These are phyloP conservation scores for Zygoascus hellenicus DNA, from an alignment of 1,139 yeast genomes.

Conservation along the genomic window DNA sequence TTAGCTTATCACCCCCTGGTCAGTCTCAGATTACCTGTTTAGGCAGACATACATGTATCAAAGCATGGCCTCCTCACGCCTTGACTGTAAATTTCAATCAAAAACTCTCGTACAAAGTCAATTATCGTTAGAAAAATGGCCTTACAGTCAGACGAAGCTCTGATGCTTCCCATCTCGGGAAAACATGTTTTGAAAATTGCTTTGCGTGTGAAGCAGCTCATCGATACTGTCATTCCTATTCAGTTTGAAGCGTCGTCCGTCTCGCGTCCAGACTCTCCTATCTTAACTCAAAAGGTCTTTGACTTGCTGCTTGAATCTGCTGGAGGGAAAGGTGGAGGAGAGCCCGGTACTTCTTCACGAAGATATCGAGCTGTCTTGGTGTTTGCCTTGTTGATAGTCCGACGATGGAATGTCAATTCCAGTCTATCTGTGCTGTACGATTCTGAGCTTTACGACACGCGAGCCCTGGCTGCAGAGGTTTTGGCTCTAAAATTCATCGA, in stretches of 20 bases:
- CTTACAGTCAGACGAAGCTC: conserved; percentile 14
- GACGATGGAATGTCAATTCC: conserved; percentile 68
- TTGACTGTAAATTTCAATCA: neutral
- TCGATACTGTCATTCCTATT: conserved; percentile 66
- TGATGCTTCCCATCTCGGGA: conserved; percentile 20
- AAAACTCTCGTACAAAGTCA: too few relatives aligned
- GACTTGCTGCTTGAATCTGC: conserved; percentile 66
- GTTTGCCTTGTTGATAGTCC: conserved; percentile 67
- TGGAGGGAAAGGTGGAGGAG: conserved; percentile 69
- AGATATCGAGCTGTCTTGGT: conserved; percentile 63
- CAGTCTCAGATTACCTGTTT: neutral
- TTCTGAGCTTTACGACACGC: conserved; percentile 52
- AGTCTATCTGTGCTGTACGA: conserved; percentile 60
- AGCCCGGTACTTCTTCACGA: conserved; percentile 48
- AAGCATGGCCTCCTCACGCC: neutral
- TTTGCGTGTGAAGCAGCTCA: conserved; percentile 61
- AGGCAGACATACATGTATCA: neutral
- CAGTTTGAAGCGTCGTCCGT: conserved; percentile 49
- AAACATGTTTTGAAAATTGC: conserved; percentile 70
- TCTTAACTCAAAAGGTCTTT: conserved; percentile 55
- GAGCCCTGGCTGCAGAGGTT: conserved; percentile 66
- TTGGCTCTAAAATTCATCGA: conserved; percentile 70
- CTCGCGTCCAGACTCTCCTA: conserved; percentile 53
- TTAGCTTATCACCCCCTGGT: neutral
- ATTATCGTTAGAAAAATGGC: neutral